Evolutionary conservation across 2,329 filamentous ascomycete species (phyloP).

Genomic region (Colletotrichum kahawae): DNA sequence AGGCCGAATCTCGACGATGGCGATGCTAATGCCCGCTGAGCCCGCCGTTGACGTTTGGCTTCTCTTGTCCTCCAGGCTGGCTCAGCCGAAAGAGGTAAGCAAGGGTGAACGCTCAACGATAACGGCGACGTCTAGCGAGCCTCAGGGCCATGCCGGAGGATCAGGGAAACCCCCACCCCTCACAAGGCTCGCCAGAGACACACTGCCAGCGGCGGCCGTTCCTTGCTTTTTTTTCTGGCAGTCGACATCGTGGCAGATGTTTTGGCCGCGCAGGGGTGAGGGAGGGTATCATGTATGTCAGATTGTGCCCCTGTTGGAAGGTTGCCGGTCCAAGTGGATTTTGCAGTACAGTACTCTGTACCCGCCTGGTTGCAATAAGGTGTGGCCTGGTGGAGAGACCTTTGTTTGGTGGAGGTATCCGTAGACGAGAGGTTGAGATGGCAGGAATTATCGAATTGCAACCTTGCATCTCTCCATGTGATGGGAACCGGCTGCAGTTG

Average conservation of each 20-base stretch:
- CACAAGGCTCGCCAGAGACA: not conserved
- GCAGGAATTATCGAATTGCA: not conserved
- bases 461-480: conserved; percentile 9
- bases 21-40: not conserved
- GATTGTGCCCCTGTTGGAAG: conserved; percentile 4
- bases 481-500: not conserved
- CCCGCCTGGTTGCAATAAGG: not conserved
- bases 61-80: not conserved
- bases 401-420: not conserved
- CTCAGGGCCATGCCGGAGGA: not conserved
- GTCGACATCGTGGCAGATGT: not conserved
- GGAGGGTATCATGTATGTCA: conserved; percentile 14
- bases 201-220: not conserved
- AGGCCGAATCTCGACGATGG: not conserved
- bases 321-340: not conserved
- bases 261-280: not conserved
- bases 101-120: not conserved
- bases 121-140: not conserved
- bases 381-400: not conserved
- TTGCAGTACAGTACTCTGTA: not conserved
- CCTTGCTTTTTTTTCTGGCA: conserved; percentile 4
- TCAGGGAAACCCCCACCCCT: not conserved
- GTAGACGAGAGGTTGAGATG: not conserved
- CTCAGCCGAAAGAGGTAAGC: not conserved
- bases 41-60: not conserved